These are phyloP conservation scores for Ceraceosorus bombacis DNA, from an alignment of 1,284 basidiomycete species.

Conservation along the genomic window DNA sequence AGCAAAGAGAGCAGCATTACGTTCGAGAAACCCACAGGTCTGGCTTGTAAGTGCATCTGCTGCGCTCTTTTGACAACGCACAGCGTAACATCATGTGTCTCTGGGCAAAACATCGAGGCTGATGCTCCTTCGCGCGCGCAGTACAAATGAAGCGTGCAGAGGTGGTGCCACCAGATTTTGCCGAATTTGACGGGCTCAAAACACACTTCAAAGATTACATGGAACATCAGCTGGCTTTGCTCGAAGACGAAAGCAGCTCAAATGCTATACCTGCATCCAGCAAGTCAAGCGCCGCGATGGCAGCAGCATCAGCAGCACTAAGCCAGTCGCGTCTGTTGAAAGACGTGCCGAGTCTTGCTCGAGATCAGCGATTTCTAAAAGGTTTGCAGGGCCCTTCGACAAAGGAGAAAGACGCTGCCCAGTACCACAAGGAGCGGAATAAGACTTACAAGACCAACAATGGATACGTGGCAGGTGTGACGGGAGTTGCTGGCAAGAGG, in stretches of 20 bases:
- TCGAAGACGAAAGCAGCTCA: constrained; percentile 7
- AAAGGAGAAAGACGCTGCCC: constrained; percentile 1
- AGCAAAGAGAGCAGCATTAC: constrained; percentile 79
- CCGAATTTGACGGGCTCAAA: constrained; percentile 30
- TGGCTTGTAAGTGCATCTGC: constrained; percentile 52
- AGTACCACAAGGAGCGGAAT: constrained; percentile 22
- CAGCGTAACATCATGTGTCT: too few species aligned
- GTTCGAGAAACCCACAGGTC: constrained; percentile 91
- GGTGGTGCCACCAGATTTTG: constrained; percentile 22
- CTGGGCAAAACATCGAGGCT: too few species aligned
- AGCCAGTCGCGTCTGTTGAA: constrained; percentile 15
- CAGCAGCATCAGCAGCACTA: constrained; percentile 6
- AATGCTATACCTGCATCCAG: background rate
- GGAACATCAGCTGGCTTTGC: background rate
- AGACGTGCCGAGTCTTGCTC: constrained; percentile 24
- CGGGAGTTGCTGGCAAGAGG: constrained; percentile 48
- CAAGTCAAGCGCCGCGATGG: background rate
- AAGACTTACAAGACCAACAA: constrained; percentile 24
- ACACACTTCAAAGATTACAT: constrained; percentile 32
- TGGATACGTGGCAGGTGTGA: constrained; percentile 1
- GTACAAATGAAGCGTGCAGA: constrained; percentile 20
- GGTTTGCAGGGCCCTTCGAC: background rate
- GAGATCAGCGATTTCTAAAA: constrained; percentile 4
- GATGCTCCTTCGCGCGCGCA: background rate
- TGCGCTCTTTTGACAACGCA: too few species aligned